phyloP scores from a whole-genome alignment of 192 early-diverging fungal species.

The Coemansia sp. region DNA sequence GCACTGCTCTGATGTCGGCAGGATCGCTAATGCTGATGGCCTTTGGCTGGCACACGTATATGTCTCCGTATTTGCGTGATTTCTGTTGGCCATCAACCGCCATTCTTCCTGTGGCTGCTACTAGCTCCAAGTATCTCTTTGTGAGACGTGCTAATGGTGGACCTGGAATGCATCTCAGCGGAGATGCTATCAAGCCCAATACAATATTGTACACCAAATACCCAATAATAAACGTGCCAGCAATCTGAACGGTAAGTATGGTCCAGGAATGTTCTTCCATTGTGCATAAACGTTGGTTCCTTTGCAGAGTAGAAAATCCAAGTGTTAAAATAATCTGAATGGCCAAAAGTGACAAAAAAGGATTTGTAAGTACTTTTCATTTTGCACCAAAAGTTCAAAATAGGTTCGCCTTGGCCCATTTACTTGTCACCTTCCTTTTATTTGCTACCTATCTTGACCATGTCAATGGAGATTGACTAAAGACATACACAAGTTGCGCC shows the following conservation, averaged over 20 bases:
- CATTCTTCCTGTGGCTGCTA: slow-evolving; percentile 6
- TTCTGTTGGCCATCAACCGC: neutral
- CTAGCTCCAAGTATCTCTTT: slow-evolving; percentile 4
- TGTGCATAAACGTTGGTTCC: neutral
- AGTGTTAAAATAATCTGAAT: too few species aligned
- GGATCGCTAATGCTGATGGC: slow-evolving; percentile 25
- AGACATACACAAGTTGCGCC: too few species aligned
- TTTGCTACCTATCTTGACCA: too few species aligned
- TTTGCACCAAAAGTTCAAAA: too few species aligned
- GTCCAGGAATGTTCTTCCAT: neutral
- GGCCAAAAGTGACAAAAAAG: too few species aligned
- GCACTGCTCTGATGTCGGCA: slow-evolving; percentile 19
- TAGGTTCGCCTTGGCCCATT: too few species aligned
- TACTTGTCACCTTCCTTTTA: too few species aligned
- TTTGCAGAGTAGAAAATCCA: too few species aligned
- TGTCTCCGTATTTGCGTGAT: slow-evolving; percentile 9
- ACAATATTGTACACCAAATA: neutral
- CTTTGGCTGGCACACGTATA: slow-evolving; percentile 29
- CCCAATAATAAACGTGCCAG: neutral
- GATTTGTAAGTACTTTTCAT: too few species aligned
- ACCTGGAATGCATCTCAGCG: slow-evolving; percentile 20
- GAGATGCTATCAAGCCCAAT: neutral
- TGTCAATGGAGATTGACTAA: too few species aligned
- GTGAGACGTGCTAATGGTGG: slow-evolving; percentile 8
- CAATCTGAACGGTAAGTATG: neutral